Evolutionary conservation across 1,139 yeast species (phyloP).

Genomic region (Geotrichum europaeum): DNA sequence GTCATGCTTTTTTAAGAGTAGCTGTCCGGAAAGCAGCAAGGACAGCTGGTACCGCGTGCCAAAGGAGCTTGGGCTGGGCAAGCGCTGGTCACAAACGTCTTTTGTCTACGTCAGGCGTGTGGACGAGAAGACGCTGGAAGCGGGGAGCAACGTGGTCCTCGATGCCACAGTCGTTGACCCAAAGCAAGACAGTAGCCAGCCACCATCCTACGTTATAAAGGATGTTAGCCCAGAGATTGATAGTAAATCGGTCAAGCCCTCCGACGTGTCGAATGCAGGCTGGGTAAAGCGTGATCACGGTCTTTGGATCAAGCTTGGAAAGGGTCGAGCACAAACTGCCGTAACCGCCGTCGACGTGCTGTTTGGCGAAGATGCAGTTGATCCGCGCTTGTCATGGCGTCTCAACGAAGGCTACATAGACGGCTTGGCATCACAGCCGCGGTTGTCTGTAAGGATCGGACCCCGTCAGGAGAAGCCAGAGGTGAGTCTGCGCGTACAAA

Average conservation of each 20-base stretch:
- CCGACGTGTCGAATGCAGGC: conserved; percentile 26
- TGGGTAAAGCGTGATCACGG: conserved; percentile 40
- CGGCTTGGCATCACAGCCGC: conserved; percentile 25
- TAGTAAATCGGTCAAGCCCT: conserved; percentile 3
- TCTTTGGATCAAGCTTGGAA: conserved; percentile 48
- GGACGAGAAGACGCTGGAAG: conserved; percentile 26
- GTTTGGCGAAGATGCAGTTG: conserved; percentile 67
- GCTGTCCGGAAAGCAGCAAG: conserved; percentile 24
- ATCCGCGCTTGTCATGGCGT: conserved; percentile 72
- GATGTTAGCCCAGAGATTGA: conserved; percentile 20
- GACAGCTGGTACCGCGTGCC: conserved; percentile 33
- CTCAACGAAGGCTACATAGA: conserved; percentile 36
- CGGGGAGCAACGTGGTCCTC: conserved; percentile 27
- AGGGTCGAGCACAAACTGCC: conserved; percentile 32
- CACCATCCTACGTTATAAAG: conserved; percentile 21
- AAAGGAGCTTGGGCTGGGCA: conserved; percentile 33
- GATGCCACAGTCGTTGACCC: conserved; percentile 26
- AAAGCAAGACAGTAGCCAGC: conserved; percentile 7
- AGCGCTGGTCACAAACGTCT: conserved; percentile 30
- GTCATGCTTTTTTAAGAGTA: conserved; percentile 26
- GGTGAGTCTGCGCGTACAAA: conserved; percentile 36
- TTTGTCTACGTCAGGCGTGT: conserved; percentile 29
- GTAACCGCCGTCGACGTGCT: conserved; percentile 53
- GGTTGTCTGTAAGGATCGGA: conserved; percentile 37
- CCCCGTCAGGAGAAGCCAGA: conserved; percentile 30